Conservation (phyloP, 2,329 filamentous ascomycete species). For the Falciphora oryzae region DNA sequence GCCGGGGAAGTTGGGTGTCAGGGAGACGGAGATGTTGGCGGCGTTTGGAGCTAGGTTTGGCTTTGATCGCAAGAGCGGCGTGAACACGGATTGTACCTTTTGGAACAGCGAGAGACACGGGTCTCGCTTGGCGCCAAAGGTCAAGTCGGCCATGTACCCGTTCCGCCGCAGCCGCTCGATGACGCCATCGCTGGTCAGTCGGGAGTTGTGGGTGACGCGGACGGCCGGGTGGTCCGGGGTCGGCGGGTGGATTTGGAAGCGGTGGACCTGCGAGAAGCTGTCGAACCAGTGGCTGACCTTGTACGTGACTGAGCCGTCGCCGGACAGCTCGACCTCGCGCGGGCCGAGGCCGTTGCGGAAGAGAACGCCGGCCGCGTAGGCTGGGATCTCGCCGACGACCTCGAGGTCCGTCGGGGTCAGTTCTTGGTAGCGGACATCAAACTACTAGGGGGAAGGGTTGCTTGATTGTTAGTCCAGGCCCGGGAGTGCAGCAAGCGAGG, state of each 20-base stretch:
- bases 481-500: neutral
- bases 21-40: constrained; percentile 7
- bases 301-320: constrained; percentile 5
- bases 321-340: constrained; percentile 8
- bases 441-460: constrained; percentile 3
- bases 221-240: constrained; percentile 6
- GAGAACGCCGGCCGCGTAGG: constrained; percentile 11
- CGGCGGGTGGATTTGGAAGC: constrained; percentile 12
- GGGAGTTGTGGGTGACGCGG: constrained; percentile 12
- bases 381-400: constrained; percentile 9
- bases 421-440: constrained; percentile 12
- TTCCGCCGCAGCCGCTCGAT: constrained; percentile 78
- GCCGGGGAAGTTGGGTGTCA: constrained; percentile 10
- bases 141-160: constrained; percentile 59
- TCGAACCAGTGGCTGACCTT: constrained; percentile 13
- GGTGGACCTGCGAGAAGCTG: constrained; percentile 11
- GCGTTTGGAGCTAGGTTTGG: neutral
- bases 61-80: neutral
- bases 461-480: neutral
- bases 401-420: constrained; percentile 10
- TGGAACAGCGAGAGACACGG: constrained; percentile 12
- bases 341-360: constrained; percentile 12
- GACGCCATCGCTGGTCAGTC: constrained; percentile 49
- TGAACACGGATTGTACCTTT: constrained; percentile 9
- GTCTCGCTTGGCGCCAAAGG: constrained; percentile 12